Conservation (phyloP, 2,329 filamentous ascomycete genomes). For the Claviceps citrina region DNA sequence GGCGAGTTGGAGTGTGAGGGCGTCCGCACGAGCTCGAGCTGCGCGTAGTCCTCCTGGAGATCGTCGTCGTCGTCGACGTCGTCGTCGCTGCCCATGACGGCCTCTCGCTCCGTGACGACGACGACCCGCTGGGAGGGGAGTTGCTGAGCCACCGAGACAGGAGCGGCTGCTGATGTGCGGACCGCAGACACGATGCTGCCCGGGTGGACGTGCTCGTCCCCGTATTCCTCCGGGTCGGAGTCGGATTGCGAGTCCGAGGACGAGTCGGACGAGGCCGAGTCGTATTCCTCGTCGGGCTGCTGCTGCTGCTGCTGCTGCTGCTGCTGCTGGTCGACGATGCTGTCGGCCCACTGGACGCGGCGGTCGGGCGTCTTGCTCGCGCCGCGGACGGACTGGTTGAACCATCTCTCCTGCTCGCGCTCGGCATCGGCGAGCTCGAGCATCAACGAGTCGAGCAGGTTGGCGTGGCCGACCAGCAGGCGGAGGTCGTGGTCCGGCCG, state of each 20-base stretch:
- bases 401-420: slow-evolving; percentile 91
- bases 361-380: slow-evolving; percentile 48
- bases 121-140: slow-evolving; percentile 8
- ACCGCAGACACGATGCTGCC: slow-evolving; percentile 11
- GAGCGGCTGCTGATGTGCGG: slow-evolving; percentile 11
- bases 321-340: slow-evolving; percentile 60
- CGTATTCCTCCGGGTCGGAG: slow-evolving; percentile 24
- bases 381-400: slow-evolving; percentile 84
- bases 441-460: slow-evolving; percentile 94
- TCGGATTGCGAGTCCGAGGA: slow-evolving; percentile 31
- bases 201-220: slow-evolving; percentile 29
- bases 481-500: slow-evolving; percentile 87
- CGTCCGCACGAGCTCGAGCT: slow-evolving; percentile 53
- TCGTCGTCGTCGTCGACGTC: slow-evolving; percentile 24
- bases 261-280: slow-evolving; percentile 34
- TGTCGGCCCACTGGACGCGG: slow-evolving; percentile 80
- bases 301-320: too few species aligned
- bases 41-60: slow-evolving; percentile 48
- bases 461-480: slow-evolving; percentile 91
- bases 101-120: slow-evolving; percentile 28
- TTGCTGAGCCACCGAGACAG: not conserved
- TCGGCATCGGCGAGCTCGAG: slow-evolving; percentile 81
- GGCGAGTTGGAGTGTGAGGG: slow-evolving; percentile 49
- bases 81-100: slow-evolving; percentile 27
- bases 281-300: slow-evolving; percentile 53